phyloP scores from a whole-genome alignment of 1,139 yeast genomes.

The Diutina catenulata region DNA sequence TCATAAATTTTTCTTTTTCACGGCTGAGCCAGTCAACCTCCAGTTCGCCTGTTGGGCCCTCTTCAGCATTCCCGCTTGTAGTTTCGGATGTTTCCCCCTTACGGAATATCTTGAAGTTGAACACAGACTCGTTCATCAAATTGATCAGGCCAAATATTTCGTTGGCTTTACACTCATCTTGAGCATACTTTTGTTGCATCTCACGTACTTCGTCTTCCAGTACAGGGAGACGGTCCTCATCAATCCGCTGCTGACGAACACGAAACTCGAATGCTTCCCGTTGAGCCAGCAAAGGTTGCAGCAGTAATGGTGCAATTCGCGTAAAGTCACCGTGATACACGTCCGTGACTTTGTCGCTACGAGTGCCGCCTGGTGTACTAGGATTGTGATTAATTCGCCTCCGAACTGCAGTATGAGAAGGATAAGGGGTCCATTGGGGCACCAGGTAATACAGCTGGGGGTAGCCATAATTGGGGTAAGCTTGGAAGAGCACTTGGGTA shows the following conservation, averaged over 20 bases:
- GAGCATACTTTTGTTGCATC: conserved; percentile 23
- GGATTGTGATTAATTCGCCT: no score
- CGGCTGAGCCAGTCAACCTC: conserved; percentile 5
- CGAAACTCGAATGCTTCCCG: conserved; percentile 25
- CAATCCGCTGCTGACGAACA: conserved; percentile 10
- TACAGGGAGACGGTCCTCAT: conserved; percentile 26
- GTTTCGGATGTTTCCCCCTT: conserved; percentile 9
- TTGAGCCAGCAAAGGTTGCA: conserved; percentile 48
- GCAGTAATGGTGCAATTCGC: conserved; percentile 36
- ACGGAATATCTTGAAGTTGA: conserved; percentile 26
- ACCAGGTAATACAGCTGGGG: background rate
- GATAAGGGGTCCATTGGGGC: conserved; percentile 5
- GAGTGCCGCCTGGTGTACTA: background rate
- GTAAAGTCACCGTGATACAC: conserved; percentile 38
- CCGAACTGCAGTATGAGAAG: no score
- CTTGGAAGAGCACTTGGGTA: conserved; percentile 1
- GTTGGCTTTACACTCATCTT: conserved; percentile 8
- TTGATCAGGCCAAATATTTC: conserved; percentile 27
- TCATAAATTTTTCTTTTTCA: conserved; percentile 36
- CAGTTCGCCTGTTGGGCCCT: conserved; percentile 5
- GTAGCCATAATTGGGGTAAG: background rate
- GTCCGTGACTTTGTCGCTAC: conserved; percentile 16
- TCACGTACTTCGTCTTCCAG: conserved; percentile 27
- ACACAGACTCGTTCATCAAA: conserved; percentile 32
- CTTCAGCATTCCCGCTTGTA: conserved; percentile 8